phyloP scores from a whole-genome alignment of 805 yeast genomes.

The Teunomyces kruisii region DNA sequence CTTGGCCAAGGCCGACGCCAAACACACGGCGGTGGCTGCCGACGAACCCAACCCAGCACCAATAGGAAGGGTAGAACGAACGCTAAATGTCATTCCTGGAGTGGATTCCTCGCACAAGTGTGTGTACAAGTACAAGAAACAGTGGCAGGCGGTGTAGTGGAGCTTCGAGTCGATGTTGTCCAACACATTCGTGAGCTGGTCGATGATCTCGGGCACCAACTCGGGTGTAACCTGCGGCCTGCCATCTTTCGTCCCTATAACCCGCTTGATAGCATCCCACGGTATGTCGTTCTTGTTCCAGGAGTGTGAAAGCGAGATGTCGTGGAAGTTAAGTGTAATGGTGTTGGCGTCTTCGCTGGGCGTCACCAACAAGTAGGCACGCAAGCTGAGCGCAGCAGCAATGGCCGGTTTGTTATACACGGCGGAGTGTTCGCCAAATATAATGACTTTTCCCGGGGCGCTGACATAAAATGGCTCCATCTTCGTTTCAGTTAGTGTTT shows the following conservation, averaged over 20 bases:
- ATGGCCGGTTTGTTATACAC: slow-evolving; percentile 93
- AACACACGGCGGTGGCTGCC: slow-evolving; percentile 83
- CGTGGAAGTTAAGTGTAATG: slow-evolving; percentile 76
- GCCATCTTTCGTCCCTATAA: slow-evolving; percentile 18
- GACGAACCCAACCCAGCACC: slow-evolving; percentile 98
- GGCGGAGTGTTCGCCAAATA: slow-evolving; percentile 96
- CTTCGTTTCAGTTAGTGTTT: neutral
- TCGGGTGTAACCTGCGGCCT: slow-evolving; percentile 46
- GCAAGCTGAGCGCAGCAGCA: slow-evolving; percentile 87
- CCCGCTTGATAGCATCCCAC: slow-evolving; percentile 43
- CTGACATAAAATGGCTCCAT: slow-evolving; percentile 67
- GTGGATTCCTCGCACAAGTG: slow-evolving; percentile 49
- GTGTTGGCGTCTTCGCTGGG: slow-evolving; percentile 41
- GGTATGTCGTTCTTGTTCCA: slow-evolving; percentile 70
- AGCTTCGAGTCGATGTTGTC: slow-evolving; percentile 49
- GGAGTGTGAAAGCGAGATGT: slow-evolving; percentile 60
- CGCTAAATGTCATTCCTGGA: slow-evolving; percentile 57
- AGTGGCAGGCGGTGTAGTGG: slow-evolving; percentile 76
- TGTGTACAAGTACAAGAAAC: slow-evolving; percentile 77
- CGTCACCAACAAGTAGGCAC: slow-evolving; percentile 75
- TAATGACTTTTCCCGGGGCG: slow-evolving; percentile 95
- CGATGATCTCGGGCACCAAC: slow-evolving; percentile 57
- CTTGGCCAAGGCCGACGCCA: slow-evolving; percentile 70
- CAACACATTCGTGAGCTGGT: slow-evolving; percentile 46
- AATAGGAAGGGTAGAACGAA: slow-evolving; percentile 84